A percentile compares a stretch with the other conserved stretches of the same genome.
Evolutionary conservation across 352 stramenopile species (phyloP).

Genomic region (Pythium graminicola): DNA sequence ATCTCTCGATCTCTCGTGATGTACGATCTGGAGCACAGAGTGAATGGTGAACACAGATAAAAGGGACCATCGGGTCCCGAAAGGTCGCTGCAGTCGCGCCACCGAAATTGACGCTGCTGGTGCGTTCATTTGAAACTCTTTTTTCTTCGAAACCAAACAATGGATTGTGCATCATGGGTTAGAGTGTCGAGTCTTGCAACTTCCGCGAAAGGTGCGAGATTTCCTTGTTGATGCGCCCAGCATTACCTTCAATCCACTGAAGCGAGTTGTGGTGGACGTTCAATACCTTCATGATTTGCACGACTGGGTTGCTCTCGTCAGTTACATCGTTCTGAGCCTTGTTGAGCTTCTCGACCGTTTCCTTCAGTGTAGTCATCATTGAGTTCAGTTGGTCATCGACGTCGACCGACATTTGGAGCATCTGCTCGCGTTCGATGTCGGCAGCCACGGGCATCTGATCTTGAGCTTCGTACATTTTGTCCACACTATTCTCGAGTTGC

Average conservation of each 20-base stretch:
- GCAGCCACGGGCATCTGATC: constrained; percentile 79
- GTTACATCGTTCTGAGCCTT: constrained; percentile 64
- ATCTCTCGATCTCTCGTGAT: too few relatives aligned
- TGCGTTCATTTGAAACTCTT: background rate
- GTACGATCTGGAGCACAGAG: too few relatives aligned
- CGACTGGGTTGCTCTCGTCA: constrained; percentile 71
- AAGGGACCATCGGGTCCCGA: too few relatives aligned
- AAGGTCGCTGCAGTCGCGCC: too few relatives aligned
- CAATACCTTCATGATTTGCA: constrained; percentile 87
- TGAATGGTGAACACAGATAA: too few relatives aligned
- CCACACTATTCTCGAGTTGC: constrained; percentile 84
- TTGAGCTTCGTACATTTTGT: constrained; percentile 87
- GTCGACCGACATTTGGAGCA: constrained; percentile 79
- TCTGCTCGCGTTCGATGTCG: constrained; percentile 83
- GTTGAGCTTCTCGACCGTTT: constrained; percentile 84
- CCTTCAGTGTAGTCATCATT: constrained; percentile 83
- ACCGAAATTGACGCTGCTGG: background rate
- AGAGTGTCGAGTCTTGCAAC: constrained; percentile 62
- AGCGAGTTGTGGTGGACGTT: constrained; percentile 88
- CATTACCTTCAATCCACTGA: constrained; percentile 78
- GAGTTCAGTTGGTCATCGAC: constrained; percentile 83
- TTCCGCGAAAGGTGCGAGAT: constrained; percentile 59
- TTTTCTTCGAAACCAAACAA: background rate
- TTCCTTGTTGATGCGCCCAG: constrained; percentile 56
- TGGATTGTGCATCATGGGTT: background rate